Evolutionary conservation across 2,329 filamentous ascomycete species (phyloP), one percentile per base, ranked within the genome.

Genomic region (Nakataea oryzae): DNA sequence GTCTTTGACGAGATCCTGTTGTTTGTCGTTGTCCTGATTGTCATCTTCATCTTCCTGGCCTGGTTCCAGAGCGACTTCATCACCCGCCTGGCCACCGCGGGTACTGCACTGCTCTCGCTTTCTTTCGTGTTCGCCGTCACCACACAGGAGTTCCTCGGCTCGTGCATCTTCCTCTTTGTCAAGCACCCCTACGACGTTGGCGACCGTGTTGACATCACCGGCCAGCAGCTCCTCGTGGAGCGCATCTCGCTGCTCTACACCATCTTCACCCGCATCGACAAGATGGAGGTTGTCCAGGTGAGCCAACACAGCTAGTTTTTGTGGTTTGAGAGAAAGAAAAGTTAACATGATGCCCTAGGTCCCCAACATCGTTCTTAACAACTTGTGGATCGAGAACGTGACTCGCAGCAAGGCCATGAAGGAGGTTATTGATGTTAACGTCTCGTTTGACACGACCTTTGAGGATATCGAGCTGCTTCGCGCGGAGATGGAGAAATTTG

Each of bases 181-280:
- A 99, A 99, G 79, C 95, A 99, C 73, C 93, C 95, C 0, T 97
- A 90, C 73, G 95, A 99, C 72, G 92, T 97, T 27, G 93, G 93
- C 64, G 95, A 99, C 73, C 88, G 95, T 29, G 90, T 97, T 56
- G 92, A 97, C 69, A 89, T 97, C 66, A 77, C 73, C 61, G 80
- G 80, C 21, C 81, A 87, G 66, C 81, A 86, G 68, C 86, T 96
- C 67, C 81, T 91, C 5, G 95, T 99, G 13, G 92, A 97, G 74
- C 90, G 93, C 72, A 97, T 97, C 69, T 96, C 93, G 2, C 83
- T 99, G 32, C 81, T 99, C 3, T 97, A 92, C 78, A 96, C 91
- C 0, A 86, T 97, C 62, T 97, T 99, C 77, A 89, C 89, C 67
- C 87, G 90, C 57, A 88, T 96, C 66, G 85, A 87, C 68, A 91